Evolutionary conservation across 73 alveolate genomes (phyloP), one percentile per base, ranked within the genome.

Genomic region (Paramecium biaurelia): DNA sequence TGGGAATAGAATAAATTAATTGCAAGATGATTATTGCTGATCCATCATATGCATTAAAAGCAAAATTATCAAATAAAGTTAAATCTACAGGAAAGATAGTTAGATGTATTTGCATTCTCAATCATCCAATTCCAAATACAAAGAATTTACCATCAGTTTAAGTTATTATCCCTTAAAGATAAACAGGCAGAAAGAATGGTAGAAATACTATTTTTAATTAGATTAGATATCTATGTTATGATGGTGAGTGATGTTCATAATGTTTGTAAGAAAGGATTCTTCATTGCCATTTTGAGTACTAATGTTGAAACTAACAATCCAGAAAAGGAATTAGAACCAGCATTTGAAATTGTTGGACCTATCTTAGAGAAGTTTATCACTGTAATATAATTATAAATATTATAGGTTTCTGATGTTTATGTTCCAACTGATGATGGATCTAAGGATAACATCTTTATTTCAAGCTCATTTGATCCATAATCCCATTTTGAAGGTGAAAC

Each of bases 111-210:
- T 96, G 99, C 94, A 94, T 98, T 56, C 96, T 98, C 70, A 96
- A 97, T 87, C 99, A 98, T 85, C 99, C 99, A 32, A 96, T 98
- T 84, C 99, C 99, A 26, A 94, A 94, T 88, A 97, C 99, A 20
- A 95, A 97, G 76, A 97, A 98, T 79, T 93, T 93, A 43, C 95
- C 99, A 85, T 97, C 99, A 7, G 96, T 97, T 70, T 97, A 98
- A 94, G 96, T 98, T 86, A 98, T 98, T 88, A 67, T 98, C 59
- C 99, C 99, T 8, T 98, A 98, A 85, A 97, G 95, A 92, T 99
- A 98, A 95, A 93, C 89, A 12, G 95, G 97, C 41, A 88, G 98
- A 92, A 76, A 94, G 41, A 85, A 87, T 57, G 96, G 96, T 95
- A 86, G 87, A 70, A 70, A 95, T 7, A 93, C 93, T 87, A 93